Percentiles rank a stretch among this genome's conserved stretches.
These are phyloP conservation scores for Volvariella surrecta DNA, from an alignment of 1,284 basidiomycete species.

Conservation along the genomic window DNA sequence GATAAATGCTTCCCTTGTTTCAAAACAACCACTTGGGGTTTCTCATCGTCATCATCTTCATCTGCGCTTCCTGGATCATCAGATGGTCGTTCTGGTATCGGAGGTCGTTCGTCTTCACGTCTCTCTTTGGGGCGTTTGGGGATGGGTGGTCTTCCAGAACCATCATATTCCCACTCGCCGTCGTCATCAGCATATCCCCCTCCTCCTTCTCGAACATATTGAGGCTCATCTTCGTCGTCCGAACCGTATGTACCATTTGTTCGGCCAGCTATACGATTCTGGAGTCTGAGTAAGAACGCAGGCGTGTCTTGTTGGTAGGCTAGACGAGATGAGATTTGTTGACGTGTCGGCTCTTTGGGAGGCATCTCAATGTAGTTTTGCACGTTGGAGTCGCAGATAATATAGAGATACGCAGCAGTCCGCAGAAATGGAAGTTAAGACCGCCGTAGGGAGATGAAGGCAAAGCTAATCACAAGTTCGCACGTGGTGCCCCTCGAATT, in stretches of 20 bases:
- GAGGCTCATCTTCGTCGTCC: conserved; percentile 35
- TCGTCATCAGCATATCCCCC: conserved; percentile 2
- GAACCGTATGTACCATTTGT: conserved; percentile 33
- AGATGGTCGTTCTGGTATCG: conserved; percentile 62
- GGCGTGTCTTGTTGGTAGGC: conserved; percentile 48
- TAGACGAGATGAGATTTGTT: conserved; percentile 57
- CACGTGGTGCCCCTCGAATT: no score
- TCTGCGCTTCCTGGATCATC: conserved; percentile 68
- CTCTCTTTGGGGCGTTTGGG: conserved; percentile 28
- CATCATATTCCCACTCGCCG: conserved; percentile 26
- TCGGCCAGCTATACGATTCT: conserved; percentile 48
- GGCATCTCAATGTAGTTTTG: no score
- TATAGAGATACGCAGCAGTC: no score
- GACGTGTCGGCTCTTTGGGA: conserved; percentile 57
- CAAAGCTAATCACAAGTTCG: no score
- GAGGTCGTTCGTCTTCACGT: conserved; percentile 32
- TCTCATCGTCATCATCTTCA: conserved; percentile 74
- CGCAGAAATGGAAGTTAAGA: no score
- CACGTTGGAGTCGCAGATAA: no score
- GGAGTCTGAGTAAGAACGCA: conserved; percentile 50
- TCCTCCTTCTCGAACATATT: conserved; percentile 27
- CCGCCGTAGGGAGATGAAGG: no score
- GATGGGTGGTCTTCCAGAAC: conserved; percentile 63
- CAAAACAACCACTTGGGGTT: conserved; percentile 79
- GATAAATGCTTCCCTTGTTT: conserved; percentile 79